Evolutionary conservation across 148 eudicot genomes (phyloP).

Genomic region (Chenopodium quinoa): DNA sequence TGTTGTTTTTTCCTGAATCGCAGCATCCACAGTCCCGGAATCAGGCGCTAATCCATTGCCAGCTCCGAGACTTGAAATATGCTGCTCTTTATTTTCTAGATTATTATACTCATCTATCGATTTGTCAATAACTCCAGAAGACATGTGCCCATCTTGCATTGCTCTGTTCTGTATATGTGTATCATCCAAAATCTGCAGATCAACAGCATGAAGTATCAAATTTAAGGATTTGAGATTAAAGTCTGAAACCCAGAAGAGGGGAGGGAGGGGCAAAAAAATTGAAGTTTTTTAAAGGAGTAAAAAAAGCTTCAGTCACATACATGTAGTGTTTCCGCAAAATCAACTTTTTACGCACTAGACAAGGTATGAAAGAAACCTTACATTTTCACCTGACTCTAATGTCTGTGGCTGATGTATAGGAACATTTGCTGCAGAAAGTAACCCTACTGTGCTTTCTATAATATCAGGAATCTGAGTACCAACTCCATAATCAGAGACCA

Average conservation of each 20-base stretch:
- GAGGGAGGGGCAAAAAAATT: background rate
- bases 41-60: conserved; percentile 25
- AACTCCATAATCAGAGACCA: conserved; percentile 50
- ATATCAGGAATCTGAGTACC: conserved; percentile 73
- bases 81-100: conserved; percentile 35
- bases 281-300: too few species aligned
- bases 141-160: conserved; percentile 35
- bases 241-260: background rate
- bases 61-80: conserved; percentile 24
- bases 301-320: background rate
- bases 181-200: conserved; percentile 69
- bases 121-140: conserved; percentile 27
- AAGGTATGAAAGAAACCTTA: conserved; percentile 33
- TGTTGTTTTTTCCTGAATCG: conserved; percentile 35
- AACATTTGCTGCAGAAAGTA: conserved; percentile 68
- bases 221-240: background rate
- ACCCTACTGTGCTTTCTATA: conserved; percentile 82
- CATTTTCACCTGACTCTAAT: conserved; percentile 77
- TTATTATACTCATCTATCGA: conserved; percentile 37
- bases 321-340: background rate
- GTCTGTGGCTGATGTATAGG: conserved; percentile 61
- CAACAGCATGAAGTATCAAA: background rate
- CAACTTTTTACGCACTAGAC: background rate
- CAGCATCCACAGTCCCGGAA: conserved; percentile 15
- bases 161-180: conserved; percentile 40